phyloP scores from a whole-genome alignment of 2,329 filamentous ascomycete genomes.

The Blastomyces gilchristii region DNA sequence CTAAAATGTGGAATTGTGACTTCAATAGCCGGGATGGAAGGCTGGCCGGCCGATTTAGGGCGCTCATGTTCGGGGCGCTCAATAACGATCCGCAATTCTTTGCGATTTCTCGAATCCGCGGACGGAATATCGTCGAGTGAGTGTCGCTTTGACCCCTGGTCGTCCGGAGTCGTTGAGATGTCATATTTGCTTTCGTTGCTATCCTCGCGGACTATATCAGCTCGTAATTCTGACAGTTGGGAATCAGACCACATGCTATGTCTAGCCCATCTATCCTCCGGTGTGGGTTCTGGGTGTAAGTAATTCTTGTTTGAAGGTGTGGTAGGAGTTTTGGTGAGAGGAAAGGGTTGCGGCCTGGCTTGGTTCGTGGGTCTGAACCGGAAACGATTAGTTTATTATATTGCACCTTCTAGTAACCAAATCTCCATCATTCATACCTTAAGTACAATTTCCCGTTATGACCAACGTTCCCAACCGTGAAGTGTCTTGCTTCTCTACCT shows the following conservation, averaged over 20 bases:
- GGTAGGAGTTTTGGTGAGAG: slow-evolving; percentile 36
- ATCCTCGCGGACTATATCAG: slow-evolving; percentile 21
- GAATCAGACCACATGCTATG: slow-evolving; percentile 33
- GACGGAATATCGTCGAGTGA: slow-evolving; percentile 56
- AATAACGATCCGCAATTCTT: slow-evolving; percentile 70
- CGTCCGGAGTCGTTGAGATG: slow-evolving; percentile 19
- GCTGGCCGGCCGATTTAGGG: slow-evolving; percentile 54
- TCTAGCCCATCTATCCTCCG: slow-evolving; percentile 24
- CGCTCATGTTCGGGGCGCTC: slow-evolving; percentile 57
- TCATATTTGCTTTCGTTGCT: slow-evolving; percentile 19
- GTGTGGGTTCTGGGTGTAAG: slow-evolving; percentile 29
- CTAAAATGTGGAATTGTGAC: slow-evolving; percentile 75
- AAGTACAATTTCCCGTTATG: slow-evolving; percentile 75
- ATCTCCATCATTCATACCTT: slow-evolving; percentile 51
- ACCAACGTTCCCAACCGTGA: slow-evolving; percentile 70
- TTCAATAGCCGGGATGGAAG: slow-evolving; percentile 51
- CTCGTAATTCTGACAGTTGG: slow-evolving; percentile 32
- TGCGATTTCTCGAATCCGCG: slow-evolving; percentile 39
- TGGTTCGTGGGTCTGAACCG: slow-evolving; percentile 28
- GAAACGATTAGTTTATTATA: slow-evolving; percentile 9
- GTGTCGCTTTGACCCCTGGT: slow-evolving; percentile 43
- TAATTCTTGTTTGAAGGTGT: slow-evolving; percentile 52
- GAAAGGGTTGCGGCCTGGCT: slow-evolving; percentile 26
- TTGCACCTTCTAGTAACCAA: slow-evolving; percentile 10
- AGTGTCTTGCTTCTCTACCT: slow-evolving; percentile 58